These are phyloP conservation scores for Stachybotrys chartarum DNA, from an alignment of 2,329 filamentous ascomycete species.

Conservation along the genomic window DNA sequence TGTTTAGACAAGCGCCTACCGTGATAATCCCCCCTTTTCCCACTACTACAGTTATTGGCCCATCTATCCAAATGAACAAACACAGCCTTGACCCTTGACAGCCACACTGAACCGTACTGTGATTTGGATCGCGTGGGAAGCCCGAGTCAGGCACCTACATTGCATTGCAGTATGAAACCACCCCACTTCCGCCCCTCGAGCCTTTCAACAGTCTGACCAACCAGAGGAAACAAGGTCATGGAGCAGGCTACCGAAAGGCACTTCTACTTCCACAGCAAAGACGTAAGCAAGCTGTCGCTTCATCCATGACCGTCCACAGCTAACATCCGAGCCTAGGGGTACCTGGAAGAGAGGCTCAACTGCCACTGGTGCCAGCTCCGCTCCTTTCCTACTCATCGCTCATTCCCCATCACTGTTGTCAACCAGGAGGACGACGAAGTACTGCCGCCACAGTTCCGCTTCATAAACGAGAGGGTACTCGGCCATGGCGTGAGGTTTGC, in stretches of 20 bases:
- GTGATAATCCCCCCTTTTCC: too few species aligned
- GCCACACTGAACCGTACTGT: too few species aligned
- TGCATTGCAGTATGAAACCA: too few species aligned
- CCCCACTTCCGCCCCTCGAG: too few species aligned
- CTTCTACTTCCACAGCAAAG: constrained; percentile 41
- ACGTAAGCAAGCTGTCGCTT: constrained; percentile 12
- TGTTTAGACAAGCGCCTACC: too few species aligned
- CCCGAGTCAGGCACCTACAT: too few species aligned
- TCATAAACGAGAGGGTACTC: constrained; percentile 57
- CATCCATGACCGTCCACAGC: not conserved
- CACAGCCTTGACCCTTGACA: not conserved
- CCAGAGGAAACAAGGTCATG: constrained; percentile 27
- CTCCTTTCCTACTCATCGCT: constrained; percentile 39
- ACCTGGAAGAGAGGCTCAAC: constrained; percentile 28
- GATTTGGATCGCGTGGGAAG: too few species aligned
- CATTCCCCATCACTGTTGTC: constrained; percentile 52
- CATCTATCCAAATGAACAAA: not conserved
- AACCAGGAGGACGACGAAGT: constrained; percentile 52
- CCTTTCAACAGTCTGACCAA: too few species aligned
- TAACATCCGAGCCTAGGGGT: constrained; percentile 16
- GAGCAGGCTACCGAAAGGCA: constrained; percentile 37
- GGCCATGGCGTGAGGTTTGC: constrained; percentile 52
- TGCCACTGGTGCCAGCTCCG: constrained; percentile 59
- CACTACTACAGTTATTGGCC: too few species aligned
- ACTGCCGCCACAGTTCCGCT: constrained; percentile 59